Evolutionary conservation across 257 asterid species (phyloP).

Genomic region (Echium plantagineum): DNA sequence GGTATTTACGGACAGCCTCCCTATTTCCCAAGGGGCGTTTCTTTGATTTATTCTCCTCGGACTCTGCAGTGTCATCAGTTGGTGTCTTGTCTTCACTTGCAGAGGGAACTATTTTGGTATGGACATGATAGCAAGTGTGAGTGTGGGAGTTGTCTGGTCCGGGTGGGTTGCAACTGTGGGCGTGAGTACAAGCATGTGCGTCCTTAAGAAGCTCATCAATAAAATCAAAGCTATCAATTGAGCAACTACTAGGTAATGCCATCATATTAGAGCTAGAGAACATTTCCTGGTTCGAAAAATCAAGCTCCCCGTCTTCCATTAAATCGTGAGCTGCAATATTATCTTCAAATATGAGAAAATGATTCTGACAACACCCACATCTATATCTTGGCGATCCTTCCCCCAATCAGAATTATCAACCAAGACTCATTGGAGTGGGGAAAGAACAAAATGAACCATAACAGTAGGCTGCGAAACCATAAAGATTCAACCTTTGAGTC

Average conservation of each 20-base stretch:
- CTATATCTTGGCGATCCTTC: background rate
- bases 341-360: background rate
- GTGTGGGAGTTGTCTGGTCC: conserved; percentile 79
- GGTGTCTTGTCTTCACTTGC: conserved; percentile 47
- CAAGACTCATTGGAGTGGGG: background rate
- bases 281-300: conserved; percentile 31
- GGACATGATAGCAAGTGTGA: conserved; percentile 92
- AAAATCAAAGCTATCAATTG: conserved; percentile 24
- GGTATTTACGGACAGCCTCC: conserved; percentile 95
- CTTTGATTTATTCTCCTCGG: conserved; percentile 49
- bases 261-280: conserved; percentile 24
- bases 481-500: background rate
- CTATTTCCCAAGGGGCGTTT: conserved; percentile 79
- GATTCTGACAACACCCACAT: background rate
- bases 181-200: conserved; percentile 61
- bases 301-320: conserved; percentile 45
- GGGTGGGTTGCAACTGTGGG: conserved; percentile 90
- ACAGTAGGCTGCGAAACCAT: background rate
- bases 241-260: conserved; percentile 33
- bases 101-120: conserved; percentile 81
- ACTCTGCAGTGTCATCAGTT: conserved; percentile 85
- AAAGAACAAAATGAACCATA: background rate
- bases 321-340: background rate
- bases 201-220: conserved; percentile 33
- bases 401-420: background rate